Evolutionary conservation across 371 early-diverging fungal species (phyloP), one percentile per base, ranked within the genome.

Genomic region (Rhizopus sp.): DNA sequence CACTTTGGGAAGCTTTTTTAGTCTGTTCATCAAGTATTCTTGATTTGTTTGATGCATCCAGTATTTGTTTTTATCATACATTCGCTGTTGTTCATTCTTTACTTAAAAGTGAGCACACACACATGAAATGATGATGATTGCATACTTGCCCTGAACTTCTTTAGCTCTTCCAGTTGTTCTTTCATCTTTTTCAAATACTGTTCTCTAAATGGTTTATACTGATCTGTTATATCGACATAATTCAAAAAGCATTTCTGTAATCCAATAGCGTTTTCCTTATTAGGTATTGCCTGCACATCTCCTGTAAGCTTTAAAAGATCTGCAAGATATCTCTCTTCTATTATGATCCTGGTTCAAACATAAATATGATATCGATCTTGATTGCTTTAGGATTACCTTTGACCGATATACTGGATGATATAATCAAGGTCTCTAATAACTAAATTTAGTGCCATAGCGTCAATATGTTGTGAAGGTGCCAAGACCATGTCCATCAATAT

Each of bases 51-150:
- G 53, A 13, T 47, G 35, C 58, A 68, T 68, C 61, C 58, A 57
- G 37, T 57, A 35, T 46, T 48, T 60, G 47, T 68, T 57, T 17
- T 63, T 59, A 13, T 60, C 55, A 30, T 23, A 54, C 23, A 49
- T 44, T 39, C 47, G 55, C 37, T 68, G 53, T 53, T 68, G 68
- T 44, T 63, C 63, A 34, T 48, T 32, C 68, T 68, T 40, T 15
- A 12, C 31, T 30, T n/a, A 29, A 3, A n/a, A 49, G 37, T 8
- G 37, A 32, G 10, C n/a, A 34, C 13, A 34, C 38, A 50, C 9
- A 30, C 0, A 8, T 29, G 10, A 15, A 15, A 39, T 38, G 8
- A 34, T n/a, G 15, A 8, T 15, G 4, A 2, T 3, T 8, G 23
- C 15, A 31, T 15, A 56, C 49, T 57, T 58, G 61, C 66, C 34